Evolutionary conservation across 73 alveolate genomes (phyloP), one percentile per base, ranked within the genome.

Genomic region (Symbiodinium natans): DNA sequence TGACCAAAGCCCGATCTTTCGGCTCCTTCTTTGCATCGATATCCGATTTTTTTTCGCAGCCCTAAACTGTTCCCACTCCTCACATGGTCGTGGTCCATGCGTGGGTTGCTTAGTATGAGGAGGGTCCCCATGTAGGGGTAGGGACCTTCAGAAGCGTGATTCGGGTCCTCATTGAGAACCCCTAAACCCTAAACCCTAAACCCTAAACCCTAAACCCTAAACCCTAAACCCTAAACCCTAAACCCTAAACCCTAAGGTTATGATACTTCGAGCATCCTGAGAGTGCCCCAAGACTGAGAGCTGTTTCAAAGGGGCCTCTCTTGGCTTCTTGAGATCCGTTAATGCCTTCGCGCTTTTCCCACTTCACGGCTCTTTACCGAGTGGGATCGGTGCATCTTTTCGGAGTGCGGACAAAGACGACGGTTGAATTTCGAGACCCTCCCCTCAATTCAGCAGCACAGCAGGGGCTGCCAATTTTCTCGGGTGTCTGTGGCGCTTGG

Each of bases 381-480:
- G n/a, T n/a, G n/a, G n/a, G n/a, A n/a, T n/a, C n/a, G n/a, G n/a
- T n/a, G n/a, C n/a, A n/a, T n/a, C n/a, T n/a, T n/a, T n/a, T n/a
- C n/a, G n/a, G n/a, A n/a, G n/a, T n/a, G n/a, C n/a, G n/a, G n/a
- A n/a, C n/a, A n/a, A n/a, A n/a, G n/a, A n/a, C n/a, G n/a, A n/a
- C n/a, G n/a, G n/a, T n/a, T n/a, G n/a, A n/a, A n/a, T n/a, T n/a
- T n/a, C n/a, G n/a, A n/a, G n/a, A n/a, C n/a, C n/a, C n/a, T n/a
- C n/a, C n/a, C n/a, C n/a, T n/a, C n/a, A 63, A 63, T 63, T 63
- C 80, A 29, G 80, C 80, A 63, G 13, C 80, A 63, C 80, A 63
- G 80, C 80, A 63, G 80, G 36, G 31, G 80, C 80, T 63, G 80
- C 80, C 80, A 63, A 29, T 63, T 63, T 63, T 63, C 80, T 63